Evolutionary conservation across 495 filamentous ascomycete species (phyloP).

Genomic region (Annulohypoxylon stygium): DNA sequence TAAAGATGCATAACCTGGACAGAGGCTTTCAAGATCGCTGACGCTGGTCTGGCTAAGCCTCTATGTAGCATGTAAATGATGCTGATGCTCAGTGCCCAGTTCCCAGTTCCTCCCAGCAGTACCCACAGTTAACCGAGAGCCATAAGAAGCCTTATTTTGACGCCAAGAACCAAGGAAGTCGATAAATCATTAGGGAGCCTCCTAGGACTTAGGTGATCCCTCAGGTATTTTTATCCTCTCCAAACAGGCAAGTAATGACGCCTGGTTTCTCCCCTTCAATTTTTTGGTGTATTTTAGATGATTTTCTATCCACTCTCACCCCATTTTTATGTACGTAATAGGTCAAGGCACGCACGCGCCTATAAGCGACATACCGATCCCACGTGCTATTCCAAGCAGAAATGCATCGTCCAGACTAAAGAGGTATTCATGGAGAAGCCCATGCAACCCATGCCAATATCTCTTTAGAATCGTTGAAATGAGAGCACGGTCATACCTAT

Average conservation of each 20-base stretch:
- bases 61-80: slow-evolving; percentile 5
- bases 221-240: slow-evolving; percentile 40
- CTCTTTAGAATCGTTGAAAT: too few species aligned
- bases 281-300: slow-evolving; percentile 7
- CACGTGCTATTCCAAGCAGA: slow-evolving; percentile 8
- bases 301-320: not conserved
- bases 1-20: slow-evolving; percentile 15
- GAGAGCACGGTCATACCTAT: too few species aligned
- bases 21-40: slow-evolving; percentile 15
- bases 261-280: slow-evolving; percentile 26
- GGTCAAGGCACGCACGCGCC: not conserved
- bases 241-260: slow-evolving; percentile 29
- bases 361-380: not conserved
- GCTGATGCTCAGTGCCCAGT: not conserved
- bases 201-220: slow-evolving; percentile 6
- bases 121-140: slow-evolving; percentile 35
- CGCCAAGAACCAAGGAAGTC: slow-evolving; percentile 23
- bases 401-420: not conserved
- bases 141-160: slow-evolving; percentile 6
- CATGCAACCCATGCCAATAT: not conserved
- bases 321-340: slow-evolving; percentile 4
- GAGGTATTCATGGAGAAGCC: not conserved
- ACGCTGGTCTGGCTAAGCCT: slow-evolving; percentile 8
- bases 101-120: slow-evolving; percentile 7
- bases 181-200: not conserved